Evolutionary conservation across 2,329 filamentous ascomycete species (phyloP).

Genomic region (Ampelomyces quisqualis): DNA sequence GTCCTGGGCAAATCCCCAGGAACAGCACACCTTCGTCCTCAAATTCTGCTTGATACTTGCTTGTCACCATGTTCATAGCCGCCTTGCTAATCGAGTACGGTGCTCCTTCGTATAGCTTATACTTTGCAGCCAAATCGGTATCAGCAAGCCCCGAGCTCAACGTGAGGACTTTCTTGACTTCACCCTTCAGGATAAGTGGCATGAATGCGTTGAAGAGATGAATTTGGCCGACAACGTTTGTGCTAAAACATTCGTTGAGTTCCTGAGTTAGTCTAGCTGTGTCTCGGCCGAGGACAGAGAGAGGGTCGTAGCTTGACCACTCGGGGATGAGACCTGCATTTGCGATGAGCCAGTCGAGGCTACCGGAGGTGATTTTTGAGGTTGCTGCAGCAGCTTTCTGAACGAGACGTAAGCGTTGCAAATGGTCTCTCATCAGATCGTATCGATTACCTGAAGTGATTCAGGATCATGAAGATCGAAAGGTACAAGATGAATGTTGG

Average conservation of each 20-base stretch:
- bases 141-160: slow-evolving; percentile 45
- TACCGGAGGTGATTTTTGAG: slow-evolving; percentile 38
- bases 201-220: slow-evolving; percentile 45
- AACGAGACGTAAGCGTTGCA: neutral
- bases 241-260: slow-evolving; percentile 21
- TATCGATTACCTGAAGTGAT: slow-evolving; percentile 27
- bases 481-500: slow-evolving; percentile 45
- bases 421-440: neutral
- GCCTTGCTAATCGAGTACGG: slow-evolving; percentile 46
- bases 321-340: slow-evolving; percentile 40
- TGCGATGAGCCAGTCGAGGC: slow-evolving; percentile 47
- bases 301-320: slow-evolving; percentile 7
- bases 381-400: slow-evolving; percentile 33
- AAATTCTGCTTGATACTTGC: slow-evolving; percentile 45
- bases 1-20: slow-evolving; percentile 21
- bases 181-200: slow-evolving; percentile 44
- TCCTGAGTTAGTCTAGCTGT: slow-evolving; percentile 6
- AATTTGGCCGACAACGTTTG: slow-evolving; percentile 37
- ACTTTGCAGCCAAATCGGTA: slow-evolving; percentile 23
- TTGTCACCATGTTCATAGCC: slow-evolving; percentile 45
- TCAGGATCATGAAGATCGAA: slow-evolving; percentile 39
- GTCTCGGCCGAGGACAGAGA: slow-evolving; percentile 11
- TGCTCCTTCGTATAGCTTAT: slow-evolving; percentile 24
- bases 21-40: slow-evolving; percentile 26
- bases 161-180: slow-evolving; percentile 46